Base-by-base conservation (phyloP, 495 filamentous ascomycete species). In the Penicillium manginii region DNA sequence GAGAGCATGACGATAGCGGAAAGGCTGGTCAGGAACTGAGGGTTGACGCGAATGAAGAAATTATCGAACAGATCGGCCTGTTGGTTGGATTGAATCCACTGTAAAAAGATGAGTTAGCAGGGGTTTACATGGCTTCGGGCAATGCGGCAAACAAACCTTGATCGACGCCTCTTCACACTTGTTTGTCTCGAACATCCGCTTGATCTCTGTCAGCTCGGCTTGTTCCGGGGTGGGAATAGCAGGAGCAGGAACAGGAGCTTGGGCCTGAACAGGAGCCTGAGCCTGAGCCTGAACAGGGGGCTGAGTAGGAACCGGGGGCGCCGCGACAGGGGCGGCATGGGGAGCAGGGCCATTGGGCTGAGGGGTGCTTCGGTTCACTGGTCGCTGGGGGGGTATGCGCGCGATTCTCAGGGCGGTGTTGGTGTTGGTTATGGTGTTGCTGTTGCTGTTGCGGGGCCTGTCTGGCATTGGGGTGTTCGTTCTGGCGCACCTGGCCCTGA, bases 31-130 rank as follows among this genome's bases (percentile, higher is more conserved):
- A 97, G 72, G 68, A 90, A 96, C 4, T 77, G 69, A 1, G 92
- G 91, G 61, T 88, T 84, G 63, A 89, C 82, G 60, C 85, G 87
- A 50, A 85, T 83, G 62, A 98, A 89, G 55, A 93, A 85, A 43
- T 86, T 81, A 63, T 93, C 86, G 67, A 96, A 98, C 31, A 98
- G 76, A 54, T 88, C 86, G 18, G 81, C 81, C 62, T 93, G 84
- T 55, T 86, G 84, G 55, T 76, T 74, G 19, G 89, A 91, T 80
- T 96, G 93, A 29, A 98, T 83, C 93, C 93, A 98, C 79, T 91
- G 14, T 43, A 75, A 33, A 79, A 65, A 26, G 21, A 22, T 26
- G 8, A 53, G 79, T 55, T 17, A 54, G 58, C 46, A 56, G 55
- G 55, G 59, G 43, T 67, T 45, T 33, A 11, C 33, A 26, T 17